Evolutionary conservation across 2,329 filamentous ascomycete genomes (phyloP), one percentile per base, ranked within the genome.

Genomic region (Sclerotinia sclerotiorum): DNA sequence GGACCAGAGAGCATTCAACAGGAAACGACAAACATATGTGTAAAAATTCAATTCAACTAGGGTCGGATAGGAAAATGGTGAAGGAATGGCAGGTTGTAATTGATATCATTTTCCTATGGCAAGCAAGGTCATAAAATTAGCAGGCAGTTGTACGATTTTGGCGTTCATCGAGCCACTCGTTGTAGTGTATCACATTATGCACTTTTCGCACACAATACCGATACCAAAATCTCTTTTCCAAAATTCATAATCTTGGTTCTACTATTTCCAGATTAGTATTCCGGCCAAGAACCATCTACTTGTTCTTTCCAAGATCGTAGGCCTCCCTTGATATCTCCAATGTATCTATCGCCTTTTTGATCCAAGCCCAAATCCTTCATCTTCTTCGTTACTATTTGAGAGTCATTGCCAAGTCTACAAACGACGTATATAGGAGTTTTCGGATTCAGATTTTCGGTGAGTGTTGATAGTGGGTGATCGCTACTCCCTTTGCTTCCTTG

Each of bases 1-100:
- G 84, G 95, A 99, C 78, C 95, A 98, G 84, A 86, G 94, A 71
- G 94, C 94, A 13, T 99, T 97, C 82, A 97, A 97, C 82, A 93
- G 93, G 84, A 97, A 96, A 87, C 73, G 77, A 69, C 73, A 76
- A 56, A 77, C 75, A 44, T 78, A 76, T 61, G 71, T 77, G 57
- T 70, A 48, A 60, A 60, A 60, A 57, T 11, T 13, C 54, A 56
- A 21, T 5, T 32, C 42, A 65, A 19, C 32, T 54, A 35, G 24
- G 46, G 29, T 54, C 48, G 29, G 68, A 48, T 70, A 71, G 66
- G 70, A 32, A 64, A 65, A 52, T 27, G 48, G 49, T 21, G 48
- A 35, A 54, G 46, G 65, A 46, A 62, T 51, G 57, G 32, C 6
- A n/a, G 65, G 56, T 39, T 67, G 48, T 67, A 67, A 67, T 51